phyloP scores from a whole-genome alignment of 306 rosid genomes.

The Cicer yamashitae region DNA sequence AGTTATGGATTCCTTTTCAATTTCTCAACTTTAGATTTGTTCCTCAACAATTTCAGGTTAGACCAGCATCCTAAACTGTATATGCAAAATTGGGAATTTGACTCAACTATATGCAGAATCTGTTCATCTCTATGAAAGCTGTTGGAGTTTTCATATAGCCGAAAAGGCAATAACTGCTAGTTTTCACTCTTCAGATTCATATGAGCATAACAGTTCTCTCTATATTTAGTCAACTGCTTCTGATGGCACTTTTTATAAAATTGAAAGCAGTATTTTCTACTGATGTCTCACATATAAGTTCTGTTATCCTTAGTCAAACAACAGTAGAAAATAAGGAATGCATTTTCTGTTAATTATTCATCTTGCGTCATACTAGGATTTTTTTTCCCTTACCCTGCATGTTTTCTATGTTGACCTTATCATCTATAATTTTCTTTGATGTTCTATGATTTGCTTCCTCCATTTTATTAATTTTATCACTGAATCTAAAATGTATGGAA shows the following conservation, averaged over 20 bases:
- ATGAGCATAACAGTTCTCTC: not conserved
- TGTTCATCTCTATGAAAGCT: constrained; percentile 20
- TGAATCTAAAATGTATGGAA: constrained; percentile 20
- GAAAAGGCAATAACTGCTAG: not conserved
- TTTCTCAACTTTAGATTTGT: constrained; percentile 95
- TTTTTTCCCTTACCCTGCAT: not conserved
- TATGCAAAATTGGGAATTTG: constrained; percentile 30
- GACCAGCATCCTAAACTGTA: constrained; percentile 35
- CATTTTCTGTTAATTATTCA: constrained; percentile 20
- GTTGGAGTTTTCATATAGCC: not conserved
- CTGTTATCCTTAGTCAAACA: constrained; percentile 3
- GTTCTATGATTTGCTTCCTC: constrained; percentile 34
- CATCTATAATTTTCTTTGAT: constrained; percentile 21
- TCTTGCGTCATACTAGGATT: constrained; percentile 11
- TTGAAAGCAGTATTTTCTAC: constrained; percentile 16
- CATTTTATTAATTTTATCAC: constrained; percentile 9
- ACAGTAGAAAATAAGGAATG: not conserved
- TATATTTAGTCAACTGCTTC: constrained; percentile 12
- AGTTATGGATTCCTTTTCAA: constrained; percentile 97
- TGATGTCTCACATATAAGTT: constrained; percentile 1
- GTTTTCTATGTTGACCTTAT: constrained; percentile 26
- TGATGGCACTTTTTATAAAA: constrained; percentile 18
- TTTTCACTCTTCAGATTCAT: constrained; percentile 20
- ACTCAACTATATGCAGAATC: constrained; percentile 27
- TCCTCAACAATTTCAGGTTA: constrained; percentile 96